These are phyloP conservation scores for Lipomyces spencermartinsiae DNA, from an alignment of 805 yeast genomes.

Conservation along the genomic window DNA sequence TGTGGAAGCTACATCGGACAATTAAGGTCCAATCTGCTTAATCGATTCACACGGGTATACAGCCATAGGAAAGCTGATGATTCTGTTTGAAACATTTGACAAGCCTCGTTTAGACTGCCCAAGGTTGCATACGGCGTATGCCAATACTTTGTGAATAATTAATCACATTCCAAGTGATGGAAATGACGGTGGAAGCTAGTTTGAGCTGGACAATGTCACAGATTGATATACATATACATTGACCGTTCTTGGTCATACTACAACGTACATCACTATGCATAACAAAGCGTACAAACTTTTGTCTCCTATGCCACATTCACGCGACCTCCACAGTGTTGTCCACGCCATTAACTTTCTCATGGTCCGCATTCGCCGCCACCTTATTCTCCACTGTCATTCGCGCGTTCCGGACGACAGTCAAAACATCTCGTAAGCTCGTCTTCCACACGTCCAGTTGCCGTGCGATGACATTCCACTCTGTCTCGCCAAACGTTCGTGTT, in stretches of 20 bases:
- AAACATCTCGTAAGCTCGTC: slow-evolving; percentile 43
- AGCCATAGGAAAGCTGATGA: neutral
- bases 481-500: slow-evolving; percentile 48
- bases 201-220: no score
- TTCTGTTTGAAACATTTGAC: neutral
- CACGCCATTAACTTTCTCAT: slow-evolving; percentile 6
- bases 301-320: neutral
- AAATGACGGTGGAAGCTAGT: neutral
- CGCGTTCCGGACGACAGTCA: slow-evolving; percentile 42
- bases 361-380: slow-evolving; percentile 11
- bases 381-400: slow-evolving; percentile 29
- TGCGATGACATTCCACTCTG: slow-evolving; percentile 49
- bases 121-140: neutral
- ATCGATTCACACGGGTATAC: neutral
- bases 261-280: neutral
- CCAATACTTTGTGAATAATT: neutral
- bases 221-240: no score
- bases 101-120: neutral
- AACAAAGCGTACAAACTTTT: neutral
- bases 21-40: neutral
- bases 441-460: slow-evolving; percentile 48
- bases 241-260: no score
- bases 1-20: no score
- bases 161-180: neutral
- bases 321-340: slow-evolving; percentile 12